Percentiles rank a stretch among this genome's conserved stretches.
Conservation (phyloP, 257 asterid genomes). For the Datura wrightii region DNA sequence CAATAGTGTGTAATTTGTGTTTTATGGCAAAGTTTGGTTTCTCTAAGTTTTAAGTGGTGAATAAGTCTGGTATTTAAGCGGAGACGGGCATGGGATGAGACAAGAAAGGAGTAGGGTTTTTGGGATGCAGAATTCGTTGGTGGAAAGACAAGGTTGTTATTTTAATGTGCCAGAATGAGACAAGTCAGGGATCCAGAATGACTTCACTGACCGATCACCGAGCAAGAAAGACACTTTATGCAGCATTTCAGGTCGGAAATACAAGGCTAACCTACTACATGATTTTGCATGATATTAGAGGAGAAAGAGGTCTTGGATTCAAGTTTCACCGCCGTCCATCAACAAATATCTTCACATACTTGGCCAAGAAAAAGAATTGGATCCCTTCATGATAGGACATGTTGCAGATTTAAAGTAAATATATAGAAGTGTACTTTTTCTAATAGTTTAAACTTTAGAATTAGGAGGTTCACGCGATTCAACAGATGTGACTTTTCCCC, state of each 20-base stretch:
- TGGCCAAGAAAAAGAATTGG: neutral
- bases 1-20: neutral
- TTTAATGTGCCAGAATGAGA: neutral
- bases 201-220: too few species aligned
- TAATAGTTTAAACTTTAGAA: neutral
- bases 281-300: conserved; percentile 4
- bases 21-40: neutral
- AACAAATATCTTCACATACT: neutral
- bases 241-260: too few species aligned
- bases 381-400: neutral
- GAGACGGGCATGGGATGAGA: neutral
- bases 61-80: neutral
- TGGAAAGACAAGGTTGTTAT: neutral
- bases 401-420: neutral
- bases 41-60: neutral
- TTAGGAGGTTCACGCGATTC: neutral
- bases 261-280: neutral
- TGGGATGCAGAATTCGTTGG: neutral
- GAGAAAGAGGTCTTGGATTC: neutral
- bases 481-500: neutral
- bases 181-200: too few species aligned
- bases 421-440: neutral
- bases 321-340: neutral
- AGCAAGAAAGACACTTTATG: too few species aligned
- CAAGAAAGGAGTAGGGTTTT: neutral